These are phyloP conservation scores for Epichloe hybrida DNA, from an alignment of 2,329 filamentous ascomycete genomes.

Conservation along the genomic window DNA sequence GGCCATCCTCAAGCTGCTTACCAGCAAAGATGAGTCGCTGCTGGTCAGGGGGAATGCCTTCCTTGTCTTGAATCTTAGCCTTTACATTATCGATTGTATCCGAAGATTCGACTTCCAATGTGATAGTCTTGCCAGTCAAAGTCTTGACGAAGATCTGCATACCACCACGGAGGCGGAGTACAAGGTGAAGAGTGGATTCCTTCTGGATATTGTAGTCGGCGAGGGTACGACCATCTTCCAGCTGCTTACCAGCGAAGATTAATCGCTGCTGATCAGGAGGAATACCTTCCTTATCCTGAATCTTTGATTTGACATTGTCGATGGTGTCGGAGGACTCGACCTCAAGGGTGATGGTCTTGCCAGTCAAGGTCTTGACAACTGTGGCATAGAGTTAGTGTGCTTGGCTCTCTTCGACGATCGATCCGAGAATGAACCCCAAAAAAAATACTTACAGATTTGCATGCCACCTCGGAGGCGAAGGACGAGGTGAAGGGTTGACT, in stretches of 20 bases:
- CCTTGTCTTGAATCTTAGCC: conserved; percentile 84
- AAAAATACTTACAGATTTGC: conserved; percentile 45
- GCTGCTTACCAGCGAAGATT: conserved; percentile 91
- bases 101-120: conserved; percentile 74
- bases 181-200: conserved; percentile 73
- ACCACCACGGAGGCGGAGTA: conserved; percentile 77
- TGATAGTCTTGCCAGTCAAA: conserved; percentile 86
- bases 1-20: conserved; percentile 86
- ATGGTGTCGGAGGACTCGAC: conserved; percentile 84
- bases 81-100: conserved; percentile 95
- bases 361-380: conserved; percentile 73
- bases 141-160: conserved; percentile 88
- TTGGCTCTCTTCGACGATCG: not conserved
- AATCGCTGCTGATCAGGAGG: conserved; percentile 85
- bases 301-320: conserved; percentile 94
- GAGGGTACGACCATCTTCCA: conserved; percentile 83
- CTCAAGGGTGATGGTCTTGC: conserved; percentile 88
- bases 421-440: too few species aligned
- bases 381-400: not conserved
- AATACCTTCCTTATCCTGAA: conserved; percentile 98
- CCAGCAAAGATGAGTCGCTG: conserved; percentile 89
- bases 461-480: conserved; percentile 56
- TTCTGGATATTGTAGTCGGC: conserved; percentile 95
- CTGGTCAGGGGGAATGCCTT: conserved; percentile 88
- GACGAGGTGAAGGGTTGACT: conserved; percentile 60